These are phyloP conservation scores for Cutaneotrichosporon mucoides DNA, from an alignment of 1,284 basidiomycete species.

Conservation along the genomic window DNA sequence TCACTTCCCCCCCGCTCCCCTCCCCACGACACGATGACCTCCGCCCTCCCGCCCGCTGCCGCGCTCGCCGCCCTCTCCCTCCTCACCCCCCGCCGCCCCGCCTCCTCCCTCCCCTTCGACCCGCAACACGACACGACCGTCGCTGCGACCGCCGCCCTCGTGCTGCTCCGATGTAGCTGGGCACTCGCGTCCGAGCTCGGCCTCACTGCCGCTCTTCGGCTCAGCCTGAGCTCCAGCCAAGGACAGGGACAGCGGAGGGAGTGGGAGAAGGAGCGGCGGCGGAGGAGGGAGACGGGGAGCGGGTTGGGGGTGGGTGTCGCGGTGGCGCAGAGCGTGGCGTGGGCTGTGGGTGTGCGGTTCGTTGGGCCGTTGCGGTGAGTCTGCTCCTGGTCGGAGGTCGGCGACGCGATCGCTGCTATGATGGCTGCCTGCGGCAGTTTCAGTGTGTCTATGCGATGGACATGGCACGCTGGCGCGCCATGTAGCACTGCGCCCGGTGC, in stretches of 20 bases:
- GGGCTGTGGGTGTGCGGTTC: not conserved
- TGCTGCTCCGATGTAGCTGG: not conserved
- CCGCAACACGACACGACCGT: not conserved
- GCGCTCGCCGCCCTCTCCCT: not conserved
- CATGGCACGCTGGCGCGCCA: no score
- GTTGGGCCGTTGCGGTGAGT: slow-evolving; percentile 7
- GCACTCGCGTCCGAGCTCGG: not conserved
- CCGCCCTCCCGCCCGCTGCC: not conserved
- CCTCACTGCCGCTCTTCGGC: no score
- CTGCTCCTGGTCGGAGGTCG: not conserved
- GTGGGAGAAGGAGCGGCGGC: no score
- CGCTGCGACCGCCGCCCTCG: not conserved
- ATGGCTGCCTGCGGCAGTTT: no score
- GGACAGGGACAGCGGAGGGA: no score
- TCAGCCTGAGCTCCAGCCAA: no score
- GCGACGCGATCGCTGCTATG: no score
- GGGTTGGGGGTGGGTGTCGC: not conserved
- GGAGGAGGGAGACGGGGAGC: not conserved
- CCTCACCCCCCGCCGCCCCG: not conserved
- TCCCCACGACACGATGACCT: no score
- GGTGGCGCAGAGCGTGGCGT: not conserved
- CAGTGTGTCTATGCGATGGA: no score
- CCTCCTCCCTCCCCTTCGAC: not conserved
- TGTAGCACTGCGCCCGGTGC: no score
- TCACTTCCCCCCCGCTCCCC: no score